Conservation (phyloP, 495 filamentous ascomycete species). For the Xylaria sp. region DNA sequence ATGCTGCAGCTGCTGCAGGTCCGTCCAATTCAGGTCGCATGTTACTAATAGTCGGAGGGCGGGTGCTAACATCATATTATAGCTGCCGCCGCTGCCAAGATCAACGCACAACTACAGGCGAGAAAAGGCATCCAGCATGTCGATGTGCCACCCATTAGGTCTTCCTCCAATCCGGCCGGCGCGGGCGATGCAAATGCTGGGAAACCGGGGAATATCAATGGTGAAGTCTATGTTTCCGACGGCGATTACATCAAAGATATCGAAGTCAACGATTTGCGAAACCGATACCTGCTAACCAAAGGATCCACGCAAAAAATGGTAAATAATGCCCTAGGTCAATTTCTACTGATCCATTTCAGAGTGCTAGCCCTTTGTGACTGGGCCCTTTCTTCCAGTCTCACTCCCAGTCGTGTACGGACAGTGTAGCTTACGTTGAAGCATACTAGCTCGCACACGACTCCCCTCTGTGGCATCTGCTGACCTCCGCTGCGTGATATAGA, state of each 20-base stretch:
- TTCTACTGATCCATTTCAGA: conserved; percentile 81
- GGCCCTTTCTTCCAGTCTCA: conserved; percentile 45
- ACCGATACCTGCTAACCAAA: conserved; percentile 97
- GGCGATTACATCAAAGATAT: conserved; percentile 98
- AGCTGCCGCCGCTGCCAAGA: conserved; percentile 92
- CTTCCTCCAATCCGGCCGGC: conserved; percentile 44
- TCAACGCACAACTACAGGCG: conserved; percentile 90
- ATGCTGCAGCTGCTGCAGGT: conserved; percentile 91
- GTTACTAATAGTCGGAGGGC: neutral
- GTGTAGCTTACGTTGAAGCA: conserved; percentile 85
- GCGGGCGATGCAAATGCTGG: conserved; percentile 36
- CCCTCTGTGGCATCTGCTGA: conserved; percentile 98
- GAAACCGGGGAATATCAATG: conserved; percentile 67
- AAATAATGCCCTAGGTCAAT: conserved; percentile 76
- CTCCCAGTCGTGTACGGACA: conserved; percentile 63
- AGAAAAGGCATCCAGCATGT: conserved; percentile 94
- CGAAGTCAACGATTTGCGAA: conserved; percentile 96
- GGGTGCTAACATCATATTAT: conserved; percentile 35
- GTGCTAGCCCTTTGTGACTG: conserved; percentile 48
- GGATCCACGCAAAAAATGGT: conserved; percentile 99
- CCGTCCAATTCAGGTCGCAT: conserved; percentile 34
- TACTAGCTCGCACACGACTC: conserved; percentile 71
- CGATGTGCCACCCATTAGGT: conserved; percentile 86
- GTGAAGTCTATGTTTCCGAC: conserved; percentile 91
- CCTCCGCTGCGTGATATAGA: conserved; percentile 94